Base-by-base conservation (phyloP, 257 asterid genomes). In the Nicotiana otophora region DNA sequence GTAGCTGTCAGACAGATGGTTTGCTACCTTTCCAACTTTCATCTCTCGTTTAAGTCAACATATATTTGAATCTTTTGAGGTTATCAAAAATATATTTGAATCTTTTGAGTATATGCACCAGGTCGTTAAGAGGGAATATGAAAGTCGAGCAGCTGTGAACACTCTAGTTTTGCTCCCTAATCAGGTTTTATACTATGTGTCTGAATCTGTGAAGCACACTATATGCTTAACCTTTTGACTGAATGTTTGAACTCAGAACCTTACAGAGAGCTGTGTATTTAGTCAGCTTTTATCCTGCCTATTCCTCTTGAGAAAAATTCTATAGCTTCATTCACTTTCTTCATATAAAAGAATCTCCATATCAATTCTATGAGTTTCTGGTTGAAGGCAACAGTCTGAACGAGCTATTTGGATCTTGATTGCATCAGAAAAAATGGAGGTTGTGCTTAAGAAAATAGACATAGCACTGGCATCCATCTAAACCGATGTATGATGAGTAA, bases 91-190 rank as follows among this genome's bases (percentile, higher is more conserved):
- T 76, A 30, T 80, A 17, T 39, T 72, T 72, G 58, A 33, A 80
- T 39, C 74, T 65, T 84, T 28, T 88, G 82, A 68, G 74, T 87
- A 81, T 81, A 77, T 86, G 99, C 97, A 67, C 98, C 94, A 67
- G 98, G 99, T 84, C 92, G 92, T 88, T 98, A 39, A 95, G 86
- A 91, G 99, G 84, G 99, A 95, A 90, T 95, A 95, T 82, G 99
- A 95, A 91, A 95, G 99, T 12, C 97, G 98, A 66, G 98, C 97
- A 16, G 98, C 99, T 53, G 99, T 95, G 83, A 93, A 95, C 84
- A 91, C 98, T 15, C 98, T 92, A 86, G 95, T 95, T 84, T 90
- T 95, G 91, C 99, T 92, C 83, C 99, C 99, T 63, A 93, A 95
- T 89, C 98, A 95, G 95, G 98, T 88, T 61, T 31, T 63, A 23